Conservation (phyloP, 2,329 filamentous ascomycete species). For the Lithohypha guttulata region DNA sequence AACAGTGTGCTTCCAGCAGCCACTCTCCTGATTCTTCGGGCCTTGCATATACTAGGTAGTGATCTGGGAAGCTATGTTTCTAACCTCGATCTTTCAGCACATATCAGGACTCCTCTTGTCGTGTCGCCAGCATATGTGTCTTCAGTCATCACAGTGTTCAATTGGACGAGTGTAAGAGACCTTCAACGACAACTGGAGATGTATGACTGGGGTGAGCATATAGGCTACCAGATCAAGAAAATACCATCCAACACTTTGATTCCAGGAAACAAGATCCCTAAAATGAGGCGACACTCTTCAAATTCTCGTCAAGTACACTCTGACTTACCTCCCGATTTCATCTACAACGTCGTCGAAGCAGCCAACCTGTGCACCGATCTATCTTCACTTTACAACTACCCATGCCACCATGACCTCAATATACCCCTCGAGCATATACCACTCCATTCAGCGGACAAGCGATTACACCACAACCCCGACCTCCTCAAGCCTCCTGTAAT, state of each 20-base stretch:
- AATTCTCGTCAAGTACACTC: constrained; percentile 6
- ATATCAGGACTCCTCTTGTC: neutral
- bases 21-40: constrained; percentile 1
- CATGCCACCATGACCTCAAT: constrained; percentile 2
- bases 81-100: neutral
- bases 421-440: constrained; percentile 12
- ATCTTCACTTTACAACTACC: constrained; percentile 15
- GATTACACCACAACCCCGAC: constrained; percentile 7
- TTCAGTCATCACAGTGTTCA: constrained; percentile 6
- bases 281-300: neutral
- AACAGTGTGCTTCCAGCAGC: constrained; percentile 1
- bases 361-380: constrained; percentile 11
- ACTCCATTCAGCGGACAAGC: constrained; percentile 15
- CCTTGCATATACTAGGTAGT: neutral
- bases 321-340: constrained; percentile 13
- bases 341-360: constrained; percentile 14
- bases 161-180: constrained; percentile 18
- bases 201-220: constrained; percentile 19
- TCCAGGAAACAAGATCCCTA: neutral
- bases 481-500: constrained; percentile 14
- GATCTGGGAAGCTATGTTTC: neutral
- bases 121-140: constrained; percentile 6
- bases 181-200: constrained; percentile 16
- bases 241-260: neutral
- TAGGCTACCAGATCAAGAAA: constrained; percentile 16